Base-by-base conservation (phyloP, 1,284 basidiomycete genomes). In the Puccinia polysora region DNA sequence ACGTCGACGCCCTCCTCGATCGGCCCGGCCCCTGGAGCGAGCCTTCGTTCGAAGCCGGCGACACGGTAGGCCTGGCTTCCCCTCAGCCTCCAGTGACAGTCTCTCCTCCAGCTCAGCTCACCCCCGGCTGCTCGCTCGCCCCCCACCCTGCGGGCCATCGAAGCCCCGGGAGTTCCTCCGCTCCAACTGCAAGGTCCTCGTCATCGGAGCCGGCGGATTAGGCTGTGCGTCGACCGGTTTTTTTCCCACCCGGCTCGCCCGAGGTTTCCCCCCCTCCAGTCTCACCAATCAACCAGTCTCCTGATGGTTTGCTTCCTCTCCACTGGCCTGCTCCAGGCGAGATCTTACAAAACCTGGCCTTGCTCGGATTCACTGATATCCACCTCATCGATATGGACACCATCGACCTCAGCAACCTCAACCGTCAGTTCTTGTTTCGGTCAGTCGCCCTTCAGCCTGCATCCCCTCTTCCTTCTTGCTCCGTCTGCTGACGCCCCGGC, bases 371-470 rank as follows among this genome's bases (percentile, higher is more conserved):
- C 85, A 89, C 89, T 79, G 89, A 98, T 78, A 96, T 98, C 75
- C 91, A 98, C 83, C 93, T 99, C 76, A 98, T 99, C 79, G 96
- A 99, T 83, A 98, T 99, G 95, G 96, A 99, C 83, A 97, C 95
- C 4, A 99, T 98, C 80, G 96, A 99, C 81, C 91, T 98, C 77
- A 96, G 92, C 78, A 99, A 99, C 79, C 84, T 99, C 76, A 99
- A 99, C 81, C 86, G 96, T 55, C 96, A 99, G 81, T 99, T 98
- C 80, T 83, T 99, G 53, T 99, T 99, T 83, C 85, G 95, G 93
- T 91, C 76, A 67, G 84, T 20, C n/a, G n/a, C n/a, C 2, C 47
- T 47, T 30, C 45, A 59, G 2, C 15, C 23, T 23, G 6, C 49
- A 55, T 40, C 12, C 20, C 28, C 5, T 45, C 45, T 28, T 15